phyloP scores from a whole-genome alignment of 176 grass and related monocot species.

The Themeda triandra region DNA sequence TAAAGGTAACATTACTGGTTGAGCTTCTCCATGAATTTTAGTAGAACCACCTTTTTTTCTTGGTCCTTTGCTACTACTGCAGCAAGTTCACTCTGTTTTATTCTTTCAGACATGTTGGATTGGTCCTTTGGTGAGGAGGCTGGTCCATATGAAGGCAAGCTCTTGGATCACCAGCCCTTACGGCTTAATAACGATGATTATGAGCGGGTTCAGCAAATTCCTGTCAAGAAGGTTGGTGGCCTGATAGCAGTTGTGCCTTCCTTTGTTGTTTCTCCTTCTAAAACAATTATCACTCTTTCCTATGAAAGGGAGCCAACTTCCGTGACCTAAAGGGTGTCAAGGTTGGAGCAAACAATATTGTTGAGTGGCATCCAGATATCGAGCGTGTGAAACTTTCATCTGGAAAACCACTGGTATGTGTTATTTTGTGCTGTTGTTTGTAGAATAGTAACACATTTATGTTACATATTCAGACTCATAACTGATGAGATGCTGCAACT shows the following conservation, averaged over 20 bases:
- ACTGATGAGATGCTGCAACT: neutral
- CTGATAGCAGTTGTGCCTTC: neutral
- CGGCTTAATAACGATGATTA: slow-evolving; percentile 62
- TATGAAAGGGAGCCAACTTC: slow-evolving; percentile 76
- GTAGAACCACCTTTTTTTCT: neutral
- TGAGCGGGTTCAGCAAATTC: slow-evolving; percentile 57
- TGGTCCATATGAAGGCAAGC: slow-evolving; percentile 31
- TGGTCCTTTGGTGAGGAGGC: slow-evolving; percentile 27
- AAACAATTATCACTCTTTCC: neutral
- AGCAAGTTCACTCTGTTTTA: neutral
- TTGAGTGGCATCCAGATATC: slow-evolving; percentile 52
- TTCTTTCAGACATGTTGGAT: slow-evolving; percentile 53
- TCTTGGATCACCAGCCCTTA: slow-evolving; percentile 72
- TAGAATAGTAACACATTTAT: too few relatives aligned
- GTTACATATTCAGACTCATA: neutral
- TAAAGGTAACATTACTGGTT: slow-evolving; percentile 25
- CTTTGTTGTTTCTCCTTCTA: neutral
- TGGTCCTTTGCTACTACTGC: neutral
- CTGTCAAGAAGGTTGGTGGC: slow-evolving; percentile 51
- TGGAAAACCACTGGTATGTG: slow-evolving; percentile 78
- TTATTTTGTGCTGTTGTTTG: neutral
- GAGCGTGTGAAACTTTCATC: slow-evolving; percentile 41
- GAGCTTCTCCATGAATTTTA: too few relatives aligned
- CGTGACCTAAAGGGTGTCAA: slow-evolving; percentile 62
- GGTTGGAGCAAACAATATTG: slow-evolving; percentile 62